Evolutionary conservation across 805 yeast genomes (phyloP).

Genomic region (Starmera quercuum): DNA sequence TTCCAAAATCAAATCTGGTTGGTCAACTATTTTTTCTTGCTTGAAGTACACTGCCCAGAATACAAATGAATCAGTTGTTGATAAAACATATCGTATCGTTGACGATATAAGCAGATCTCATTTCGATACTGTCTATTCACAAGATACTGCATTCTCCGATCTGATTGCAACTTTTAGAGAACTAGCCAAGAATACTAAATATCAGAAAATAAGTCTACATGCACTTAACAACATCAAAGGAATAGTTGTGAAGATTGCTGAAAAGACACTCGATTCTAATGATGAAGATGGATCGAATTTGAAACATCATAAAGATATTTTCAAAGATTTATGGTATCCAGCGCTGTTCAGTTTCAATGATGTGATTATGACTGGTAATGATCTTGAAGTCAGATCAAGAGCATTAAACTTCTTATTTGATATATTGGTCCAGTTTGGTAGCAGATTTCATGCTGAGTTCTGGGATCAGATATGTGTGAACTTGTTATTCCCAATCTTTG

Average conservation of each 20-base stretch:
- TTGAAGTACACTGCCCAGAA: slow-evolving; percentile 67
- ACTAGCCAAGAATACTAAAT: slow-evolving; percentile 76
- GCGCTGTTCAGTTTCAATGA: slow-evolving; percentile 79
- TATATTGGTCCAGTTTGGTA: slow-evolving; percentile 71
- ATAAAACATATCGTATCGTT: slow-evolving; percentile 56
- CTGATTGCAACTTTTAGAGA: slow-evolving; percentile 71
- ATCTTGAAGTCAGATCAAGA: slow-evolving; percentile 85
- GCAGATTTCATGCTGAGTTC: slow-evolving; percentile 59
- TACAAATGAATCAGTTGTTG: slow-evolving; percentile 48
- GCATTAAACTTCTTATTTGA: slow-evolving; percentile 82
- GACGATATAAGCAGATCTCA: slow-evolving; percentile 54
- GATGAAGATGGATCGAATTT: slow-evolving; percentile 13
- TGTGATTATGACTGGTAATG: slow-evolving; percentile 88
- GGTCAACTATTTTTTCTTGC: slow-evolving; percentile 83
- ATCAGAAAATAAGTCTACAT: slow-evolving; percentile 74
- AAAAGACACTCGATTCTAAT: slow-evolving; percentile 23
- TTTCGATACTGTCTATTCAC: slow-evolving; percentile 53
- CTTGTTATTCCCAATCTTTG: slow-evolving; percentile 84
- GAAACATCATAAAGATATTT: slow-evolving; percentile 30
- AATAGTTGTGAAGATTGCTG: slow-evolving; percentile 54
- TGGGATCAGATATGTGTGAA: slow-evolving; percentile 81
- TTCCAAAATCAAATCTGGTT: slow-evolving; percentile 76
- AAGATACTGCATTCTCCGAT: slow-evolving; percentile 56
- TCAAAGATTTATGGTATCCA: slow-evolving; percentile 75
- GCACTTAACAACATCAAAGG: slow-evolving; percentile 67